Percentiles rank a stretch among this genome's conserved stretches.
Conservation (phyloP, 225 moss, liverwort and hornwort species). For the Polytrichum formosum region DNA sequence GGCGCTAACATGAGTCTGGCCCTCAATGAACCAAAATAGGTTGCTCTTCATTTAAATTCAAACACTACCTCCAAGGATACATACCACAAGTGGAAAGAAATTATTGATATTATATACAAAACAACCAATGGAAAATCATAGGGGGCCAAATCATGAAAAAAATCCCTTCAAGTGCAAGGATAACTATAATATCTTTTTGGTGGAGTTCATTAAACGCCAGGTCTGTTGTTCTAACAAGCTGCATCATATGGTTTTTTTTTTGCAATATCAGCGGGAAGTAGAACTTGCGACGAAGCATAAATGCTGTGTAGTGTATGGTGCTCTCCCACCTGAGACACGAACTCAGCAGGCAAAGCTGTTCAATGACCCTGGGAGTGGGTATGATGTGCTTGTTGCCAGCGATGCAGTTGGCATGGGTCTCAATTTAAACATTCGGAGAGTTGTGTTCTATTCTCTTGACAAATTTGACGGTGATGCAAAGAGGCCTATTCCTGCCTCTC, state of each 20-base stretch:
- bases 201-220: no score
- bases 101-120: no score
- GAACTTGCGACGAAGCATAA: slow-evolving; percentile 81
- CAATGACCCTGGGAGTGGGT: slow-evolving; percentile 76
- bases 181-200: no score
- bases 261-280: slow-evolving; percentile 68
- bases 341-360: slow-evolving; percentile 98
- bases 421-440: slow-evolving; percentile 90
- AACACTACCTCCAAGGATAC: no score
- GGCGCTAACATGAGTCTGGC: no score
- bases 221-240: no score
- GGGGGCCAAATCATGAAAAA: no score
- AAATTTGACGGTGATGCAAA: slow-evolving; percentile 97
- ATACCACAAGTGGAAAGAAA: no score
- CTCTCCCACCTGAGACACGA: slow-evolving; percentile 96
- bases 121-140: no score
- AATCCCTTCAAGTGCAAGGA: no score
- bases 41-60: no score
- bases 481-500: slow-evolving; percentile 71
- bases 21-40: no score
- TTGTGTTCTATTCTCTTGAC: slow-evolving; percentile 88
- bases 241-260: not conserved
- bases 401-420: slow-evolving; percentile 98
- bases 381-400: slow-evolving; percentile 89
- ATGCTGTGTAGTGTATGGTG: slow-evolving; percentile 96